These are phyloP conservation scores for Solanum rostratum DNA, from an alignment of 257 asterid species.

Conservation along the genomic window DNA sequence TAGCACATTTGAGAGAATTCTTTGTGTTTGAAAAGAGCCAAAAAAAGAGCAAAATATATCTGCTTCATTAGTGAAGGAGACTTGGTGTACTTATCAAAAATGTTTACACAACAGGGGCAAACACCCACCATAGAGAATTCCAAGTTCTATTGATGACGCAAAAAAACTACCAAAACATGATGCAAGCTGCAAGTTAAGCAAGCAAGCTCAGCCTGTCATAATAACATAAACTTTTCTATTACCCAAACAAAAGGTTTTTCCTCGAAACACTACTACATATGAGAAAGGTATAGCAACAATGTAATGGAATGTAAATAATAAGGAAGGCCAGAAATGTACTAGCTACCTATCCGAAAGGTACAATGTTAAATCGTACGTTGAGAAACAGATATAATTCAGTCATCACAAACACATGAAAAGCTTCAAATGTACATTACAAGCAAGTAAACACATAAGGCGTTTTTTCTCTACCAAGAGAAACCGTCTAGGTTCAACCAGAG, in stretches of 20 bases:
- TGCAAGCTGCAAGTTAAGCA: background rate
- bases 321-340: background rate
- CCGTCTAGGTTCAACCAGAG: constrained; percentile 19
- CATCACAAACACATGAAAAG: background rate
- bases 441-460: background rate
- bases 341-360: background rate
- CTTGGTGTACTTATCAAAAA: background rate
- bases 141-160: background rate
- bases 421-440: background rate
- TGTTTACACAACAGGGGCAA: background rate
- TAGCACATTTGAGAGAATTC: background rate
- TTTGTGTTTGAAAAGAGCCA: background rate
- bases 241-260: background rate
- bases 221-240: background rate
- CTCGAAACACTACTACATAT: background rate
- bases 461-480: background rate
- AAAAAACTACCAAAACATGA: background rate
- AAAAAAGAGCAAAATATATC: background rate
- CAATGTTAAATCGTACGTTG: background rate
- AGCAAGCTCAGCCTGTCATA: background rate
- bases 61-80: background rate
- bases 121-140: background rate
- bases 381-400: background rate
- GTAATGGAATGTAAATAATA: background rate
- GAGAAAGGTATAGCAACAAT: background rate